Base-by-base conservation (phyloP, 2,329 filamentous ascomycete species). In the Ophiostoma tasmaniense region DNA sequence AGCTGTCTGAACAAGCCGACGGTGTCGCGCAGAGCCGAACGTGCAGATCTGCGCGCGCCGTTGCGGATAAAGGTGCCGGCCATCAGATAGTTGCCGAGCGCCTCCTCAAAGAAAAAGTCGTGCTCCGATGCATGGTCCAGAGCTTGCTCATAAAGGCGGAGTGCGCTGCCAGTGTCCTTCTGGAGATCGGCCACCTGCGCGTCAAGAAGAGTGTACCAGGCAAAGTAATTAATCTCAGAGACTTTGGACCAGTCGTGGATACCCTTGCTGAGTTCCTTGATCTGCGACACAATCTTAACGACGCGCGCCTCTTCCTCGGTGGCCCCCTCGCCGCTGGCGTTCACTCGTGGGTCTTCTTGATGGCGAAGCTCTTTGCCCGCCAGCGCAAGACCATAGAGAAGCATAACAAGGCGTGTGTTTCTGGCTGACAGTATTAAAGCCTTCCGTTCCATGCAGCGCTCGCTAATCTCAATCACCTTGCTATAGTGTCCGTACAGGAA, bases 101-200 rank as follows among this genome's bases (percentile, higher is more conserved):
- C 90, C 76, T 93, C 89, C 71, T 93, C 90, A 66, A 92, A 84
- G 2, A 84, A 75, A 71, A 90, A 89, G 61, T 83, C 82, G 73
- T 91, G 83, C 68, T 90, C 82, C 25, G 90, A 83, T 14, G 89
- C 86, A 74, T 93, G 90, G 73, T 93, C 90, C 69, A 93, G 78
- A 7, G 88, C 87, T 71, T 86, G 82, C 75, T 94, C 91, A 74
- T 92, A 93, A 62, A 84, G 80, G 30, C 80, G 80, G 42, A 93
- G 81, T 8, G 89, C 87, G 2, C 77, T 75, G 2, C 85, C 87
- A 70, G 87, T 82, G 42, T 89, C 79, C 8, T 78, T 78, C 5
- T 81, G 79, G 68, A 91, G 80, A 73, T 93, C 90, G 2, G 85
- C 83, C 22, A 91, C 79, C 73, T 92, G 88, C 1, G 89, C 90